phyloP scores from a whole-genome alignment of 169 alveolate species.

The Plasmodium fragile region DNA sequence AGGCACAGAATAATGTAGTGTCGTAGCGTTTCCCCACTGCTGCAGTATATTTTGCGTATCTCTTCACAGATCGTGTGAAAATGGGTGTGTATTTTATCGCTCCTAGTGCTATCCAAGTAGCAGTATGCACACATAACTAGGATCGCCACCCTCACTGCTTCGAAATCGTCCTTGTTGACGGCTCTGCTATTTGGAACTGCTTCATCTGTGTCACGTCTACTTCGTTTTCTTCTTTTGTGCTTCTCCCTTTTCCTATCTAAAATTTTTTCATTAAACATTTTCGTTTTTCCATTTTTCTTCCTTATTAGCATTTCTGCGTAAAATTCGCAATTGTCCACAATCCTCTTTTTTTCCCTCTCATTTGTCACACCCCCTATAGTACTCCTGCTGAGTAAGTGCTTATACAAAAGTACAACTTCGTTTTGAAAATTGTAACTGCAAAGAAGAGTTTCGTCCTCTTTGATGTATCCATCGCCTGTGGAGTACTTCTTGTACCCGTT shows the following conservation, averaged over 20 bases:
- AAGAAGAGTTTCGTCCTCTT: neutral
- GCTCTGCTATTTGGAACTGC: neutral
- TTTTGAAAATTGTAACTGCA: conserved; percentile 31
- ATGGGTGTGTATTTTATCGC: conserved; percentile 13
- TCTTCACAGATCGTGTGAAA: conserved; percentile 35
- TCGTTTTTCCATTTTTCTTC: conserved; percentile 37
- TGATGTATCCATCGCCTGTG: neutral
- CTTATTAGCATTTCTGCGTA: conserved; percentile 14
- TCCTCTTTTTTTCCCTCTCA: neutral
- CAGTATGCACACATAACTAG: conserved; percentile 18
- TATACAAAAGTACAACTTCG: conserved; percentile 35
- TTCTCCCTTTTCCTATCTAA: neutral
- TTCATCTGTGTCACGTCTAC: neutral
- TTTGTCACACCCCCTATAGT: neutral
- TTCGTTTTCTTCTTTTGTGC: neutral
- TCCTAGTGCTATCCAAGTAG: conserved; percentile 17
- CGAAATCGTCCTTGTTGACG: conserved; percentile 4
- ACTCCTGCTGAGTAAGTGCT: conserved; percentile 7
- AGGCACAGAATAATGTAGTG: conserved; percentile 48
- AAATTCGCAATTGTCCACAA: conserved; percentile 7
- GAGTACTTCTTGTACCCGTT: neutral
- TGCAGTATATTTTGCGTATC: conserved; percentile 28
- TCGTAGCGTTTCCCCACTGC: neutral
- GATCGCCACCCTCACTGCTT: conserved; percentile 31
- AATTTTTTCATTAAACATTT: conserved; percentile 8